These are phyloP conservation scores for Cydonia oblonga DNA, from an alignment of 331 rosid genomes.

Conservation along the genomic window DNA sequence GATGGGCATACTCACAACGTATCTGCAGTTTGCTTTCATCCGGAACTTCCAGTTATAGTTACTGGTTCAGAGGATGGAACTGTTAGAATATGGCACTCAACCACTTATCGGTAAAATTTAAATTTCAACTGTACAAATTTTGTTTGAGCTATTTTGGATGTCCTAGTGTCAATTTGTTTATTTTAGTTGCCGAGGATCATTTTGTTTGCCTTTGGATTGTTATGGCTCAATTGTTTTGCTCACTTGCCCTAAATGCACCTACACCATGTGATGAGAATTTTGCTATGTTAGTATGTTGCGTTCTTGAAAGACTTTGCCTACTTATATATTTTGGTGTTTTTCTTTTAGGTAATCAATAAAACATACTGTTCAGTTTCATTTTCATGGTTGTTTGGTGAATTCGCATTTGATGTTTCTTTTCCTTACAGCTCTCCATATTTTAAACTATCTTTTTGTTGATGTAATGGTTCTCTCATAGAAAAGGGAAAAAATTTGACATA, in stretches of 20 bases:
- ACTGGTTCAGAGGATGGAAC: constrained; percentile 83
- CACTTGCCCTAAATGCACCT: not conserved
- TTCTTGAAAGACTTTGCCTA: not conserved
- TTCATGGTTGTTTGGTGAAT: too few species aligned
- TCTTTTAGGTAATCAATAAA: not conserved
- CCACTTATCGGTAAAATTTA: constrained; percentile 44
- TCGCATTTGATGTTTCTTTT: not conserved
- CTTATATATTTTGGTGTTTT: not conserved
- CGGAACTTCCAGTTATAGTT: constrained; percentile 62
- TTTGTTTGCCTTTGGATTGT: not conserved
- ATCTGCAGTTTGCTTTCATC: constrained; percentile 56
- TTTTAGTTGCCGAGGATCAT: not conserved
- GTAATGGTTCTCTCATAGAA: not conserved
- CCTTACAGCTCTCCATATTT: not conserved
- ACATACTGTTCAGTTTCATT: not conserved
- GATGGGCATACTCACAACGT: constrained; percentile 83
- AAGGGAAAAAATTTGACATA: not conserved
- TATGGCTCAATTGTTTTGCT: not conserved
- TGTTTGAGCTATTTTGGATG: not conserved
- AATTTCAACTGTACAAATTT: not conserved
- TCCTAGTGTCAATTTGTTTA: not conserved
- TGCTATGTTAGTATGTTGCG: not conserved
- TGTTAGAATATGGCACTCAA: constrained; percentile 64
- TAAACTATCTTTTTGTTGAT: not conserved
- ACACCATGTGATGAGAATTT: not conserved